These are phyloP conservation scores for Phytopythium chamaehyphon DNA, from an alignment of 352 stramenopile genomes.

Conservation along the genomic window DNA sequence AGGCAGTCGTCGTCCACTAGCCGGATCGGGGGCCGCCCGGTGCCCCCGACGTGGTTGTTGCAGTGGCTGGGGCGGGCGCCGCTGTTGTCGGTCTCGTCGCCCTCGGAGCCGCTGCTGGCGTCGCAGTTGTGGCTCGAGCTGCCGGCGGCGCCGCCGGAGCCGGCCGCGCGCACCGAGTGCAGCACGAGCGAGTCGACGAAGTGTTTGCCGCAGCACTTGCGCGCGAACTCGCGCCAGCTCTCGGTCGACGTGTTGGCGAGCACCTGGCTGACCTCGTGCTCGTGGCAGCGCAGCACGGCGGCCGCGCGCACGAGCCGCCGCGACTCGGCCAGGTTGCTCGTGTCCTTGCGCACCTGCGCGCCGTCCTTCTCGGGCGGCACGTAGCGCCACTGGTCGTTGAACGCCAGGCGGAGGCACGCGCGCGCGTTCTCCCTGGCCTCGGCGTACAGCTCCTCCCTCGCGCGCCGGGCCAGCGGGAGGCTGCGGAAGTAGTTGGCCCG, in stretches of 20 bases:
- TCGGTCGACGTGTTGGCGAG: constrained; percentile 68
- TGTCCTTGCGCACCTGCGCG: constrained; percentile 80
- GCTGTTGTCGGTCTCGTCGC: constrained; percentile 8
- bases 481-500: constrained; percentile 71
- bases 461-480: constrained; percentile 50
- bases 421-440: constrained; percentile 50
- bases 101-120: constrained; percentile 1
- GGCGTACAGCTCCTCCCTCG: constrained; percentile 46
- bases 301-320: constrained; percentile 59
- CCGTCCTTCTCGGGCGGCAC: constrained; percentile 77
- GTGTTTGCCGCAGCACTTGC: constrained; percentile 73
- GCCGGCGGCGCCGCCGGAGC: constrained; percentile 6
- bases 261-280: constrained; percentile 72
- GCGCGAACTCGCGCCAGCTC: constrained; percentile 68
- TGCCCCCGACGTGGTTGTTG: constrained; percentile 8
- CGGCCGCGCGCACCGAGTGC: constrained; percentile 39
- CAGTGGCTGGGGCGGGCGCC: constrained; percentile 13
- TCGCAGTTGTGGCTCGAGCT: constrained; percentile 6
- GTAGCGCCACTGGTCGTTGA: constrained; percentile 80
- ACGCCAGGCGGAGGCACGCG: constrained; percentile 61
- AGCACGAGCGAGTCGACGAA: constrained; percentile 77
- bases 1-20: constrained; percentile 16
- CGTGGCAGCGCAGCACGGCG: constrained; percentile 66
- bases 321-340: constrained; percentile 63
- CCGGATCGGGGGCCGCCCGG: neutral